A percentile compares a stretch with the other conserved stretches of the same genome.
phyloP scores from a whole-genome alignment of 2,329 filamentous ascomycete genomes.

The Apiospora aurea region DNA sequence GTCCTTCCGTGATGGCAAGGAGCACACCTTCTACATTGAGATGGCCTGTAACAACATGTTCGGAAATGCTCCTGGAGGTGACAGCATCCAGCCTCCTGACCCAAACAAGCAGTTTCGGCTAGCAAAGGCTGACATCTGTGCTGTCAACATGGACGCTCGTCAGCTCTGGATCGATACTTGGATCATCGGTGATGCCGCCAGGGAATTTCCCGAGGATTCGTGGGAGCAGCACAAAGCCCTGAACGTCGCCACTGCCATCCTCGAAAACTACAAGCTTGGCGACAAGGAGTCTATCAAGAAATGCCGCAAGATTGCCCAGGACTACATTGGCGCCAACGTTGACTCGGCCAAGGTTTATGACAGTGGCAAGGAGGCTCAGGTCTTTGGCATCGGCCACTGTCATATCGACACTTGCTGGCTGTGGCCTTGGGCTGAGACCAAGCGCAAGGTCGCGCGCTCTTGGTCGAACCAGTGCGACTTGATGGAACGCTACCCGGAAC shows the following conservation, averaged over 20 bases:
- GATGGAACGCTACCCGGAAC: slow-evolving; percentile 93
- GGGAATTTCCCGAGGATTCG: slow-evolving; percentile 87
- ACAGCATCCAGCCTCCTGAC: slow-evolving; percentile 86
- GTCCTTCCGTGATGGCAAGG: slow-evolving; percentile 80
- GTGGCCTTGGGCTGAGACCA: slow-evolving; percentile 98
- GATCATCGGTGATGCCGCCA: slow-evolving; percentile 92
- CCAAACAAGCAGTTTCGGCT: slow-evolving; percentile 85
- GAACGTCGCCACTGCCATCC: slow-evolving; percentile 84
- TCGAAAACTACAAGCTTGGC: slow-evolving; percentile 86
- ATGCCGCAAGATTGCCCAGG: slow-evolving; percentile 81
- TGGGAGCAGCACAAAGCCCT: slow-evolving; percentile 90
- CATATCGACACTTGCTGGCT: slow-evolving; percentile 99
- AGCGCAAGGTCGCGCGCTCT: slow-evolving; percentile 92
- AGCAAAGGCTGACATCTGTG: slow-evolving; percentile 81
- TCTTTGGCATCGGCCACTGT: slow-evolving; percentile 92
- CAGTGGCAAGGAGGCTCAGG: slow-evolving; percentile 74
- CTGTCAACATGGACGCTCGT: slow-evolving; percentile 84
- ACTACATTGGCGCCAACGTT: slow-evolving; percentile 82
- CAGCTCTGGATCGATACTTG: slow-evolving; percentile 91
- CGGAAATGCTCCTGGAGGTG: slow-evolving; percentile 84
- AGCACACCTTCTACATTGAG: slow-evolving; percentile 92
- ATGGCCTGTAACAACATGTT: slow-evolving; percentile 99
- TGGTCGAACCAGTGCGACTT: slow-evolving; percentile 98
- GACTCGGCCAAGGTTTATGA: slow-evolving; percentile 87
- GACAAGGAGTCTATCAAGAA: slow-evolving; percentile 79